Evolutionary conservation across 2,329 filamentous ascomycete species (phyloP), one percentile per base, ranked within the genome.

Genomic region (Cladosporium sp.): DNA sequence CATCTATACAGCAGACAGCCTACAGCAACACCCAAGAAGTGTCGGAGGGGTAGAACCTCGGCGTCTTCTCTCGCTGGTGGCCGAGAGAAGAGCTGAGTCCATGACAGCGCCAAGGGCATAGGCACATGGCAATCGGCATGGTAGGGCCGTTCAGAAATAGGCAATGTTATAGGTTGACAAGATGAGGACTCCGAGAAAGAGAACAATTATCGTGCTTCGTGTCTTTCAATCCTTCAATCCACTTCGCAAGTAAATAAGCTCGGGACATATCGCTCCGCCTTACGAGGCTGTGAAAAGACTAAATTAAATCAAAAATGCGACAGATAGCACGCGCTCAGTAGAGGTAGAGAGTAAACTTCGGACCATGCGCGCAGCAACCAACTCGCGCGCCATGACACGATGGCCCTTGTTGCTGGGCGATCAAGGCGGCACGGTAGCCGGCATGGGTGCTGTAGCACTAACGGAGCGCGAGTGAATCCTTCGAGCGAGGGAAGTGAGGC

Each of bases 91-190:
- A n/a, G n/a, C n/a, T n/a, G n/a, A n/a, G n/a, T n/a, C 36, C 39
- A 41, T 41, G 39, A 41, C 39, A 41, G 39, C n/a, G 43, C 43
- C 32, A 47, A 47, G 32, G 43, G 37, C n/a, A n/a, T 22, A 29
- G 19, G 3, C 19, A 11, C 2, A n/a, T n/a, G 11, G 32, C 32
- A 7, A 36, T 4, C n/a, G 15, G 32, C 13, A 36, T 36, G 15
- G n/a, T n/a, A n/a, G n/a, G n/a, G n/a, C n/a, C n/a, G n/a, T n/a
- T n/a, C n/a, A n/a, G n/a, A n/a, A n/a, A n/a, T n/a, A n/a, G n/a
- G n/a, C n/a, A n/a, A n/a, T n/a, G n/a, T n/a, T n/a, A 36, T 27
- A 27, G 22, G 22, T 9, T 27, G 5, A 27, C 9, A 27, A 27
- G 22, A 9, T 9, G n/a, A n/a, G n/a, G n/a, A n/a, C n/a, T n/a